Percentiles rank a stretch among this genome's conserved stretches.
Evolutionary conservation across 257 asterid species (phyloP).

Genomic region (Avicennia marina): DNA sequence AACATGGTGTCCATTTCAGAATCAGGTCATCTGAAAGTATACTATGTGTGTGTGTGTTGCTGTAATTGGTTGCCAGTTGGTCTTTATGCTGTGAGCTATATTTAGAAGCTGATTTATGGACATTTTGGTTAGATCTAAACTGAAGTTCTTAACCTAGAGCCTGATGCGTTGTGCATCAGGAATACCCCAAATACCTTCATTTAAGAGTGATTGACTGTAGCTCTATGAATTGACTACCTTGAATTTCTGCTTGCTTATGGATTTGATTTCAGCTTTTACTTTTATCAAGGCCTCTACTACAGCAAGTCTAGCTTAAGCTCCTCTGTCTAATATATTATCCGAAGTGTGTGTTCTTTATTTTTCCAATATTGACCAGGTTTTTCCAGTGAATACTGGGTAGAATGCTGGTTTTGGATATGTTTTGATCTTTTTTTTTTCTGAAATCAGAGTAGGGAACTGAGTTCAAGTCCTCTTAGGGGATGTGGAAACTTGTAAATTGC

Average conservation of each 20-base stretch:
- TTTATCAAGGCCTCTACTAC: slow-evolving; percentile 7
- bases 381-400: no score
- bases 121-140: background rate
- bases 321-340: background rate
- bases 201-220: background rate
- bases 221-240: background rate
- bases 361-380: no score
- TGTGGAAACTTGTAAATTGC: background rate
- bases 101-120: background rate
- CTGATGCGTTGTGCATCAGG: slow-evolving; percentile 2
- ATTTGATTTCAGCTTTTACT: slow-evolving; percentile 11
- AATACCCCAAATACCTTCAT: slow-evolving; percentile 4
- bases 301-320: background rate
- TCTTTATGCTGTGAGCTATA: slow-evolving; percentile 2
- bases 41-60: background rate
- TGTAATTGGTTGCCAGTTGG: slow-evolving; percentile 7
- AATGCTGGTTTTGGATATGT: slow-evolving; percentile 1
- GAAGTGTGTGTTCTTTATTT: no score
- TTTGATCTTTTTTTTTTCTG: slow-evolving; percentile 16
- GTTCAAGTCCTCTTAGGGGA: slow-evolving; percentile 10
- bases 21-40: no score
- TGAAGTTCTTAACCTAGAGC: slow-evolving; percentile 4
- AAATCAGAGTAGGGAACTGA: slow-evolving; percentile 6
- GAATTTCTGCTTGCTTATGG: slow-evolving; percentile 1
- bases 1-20: no score